Evolutionary conservation across 768 basidiomycete genomes (phyloP).

Genomic region (Pisolithus orientalis): DNA sequence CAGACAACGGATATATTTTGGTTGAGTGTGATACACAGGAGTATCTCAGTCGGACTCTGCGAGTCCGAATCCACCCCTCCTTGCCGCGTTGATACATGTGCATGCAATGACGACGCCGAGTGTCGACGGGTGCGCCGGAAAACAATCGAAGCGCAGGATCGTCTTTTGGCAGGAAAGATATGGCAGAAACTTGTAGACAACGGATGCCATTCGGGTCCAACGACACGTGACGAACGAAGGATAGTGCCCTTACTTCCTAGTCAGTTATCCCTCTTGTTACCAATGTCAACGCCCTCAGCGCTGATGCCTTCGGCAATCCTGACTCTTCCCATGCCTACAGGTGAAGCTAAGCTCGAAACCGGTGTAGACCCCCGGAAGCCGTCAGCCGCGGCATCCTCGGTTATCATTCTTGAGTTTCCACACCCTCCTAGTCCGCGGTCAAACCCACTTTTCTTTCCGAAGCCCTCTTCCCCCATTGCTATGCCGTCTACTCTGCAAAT

Average conservation of each 20-base stretch:
- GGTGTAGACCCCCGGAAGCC: too few relatives aligned
- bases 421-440: background rate
- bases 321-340: background rate
- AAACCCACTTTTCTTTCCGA: background rate
- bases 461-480: conserved; percentile 3
- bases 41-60: conserved; percentile 21
- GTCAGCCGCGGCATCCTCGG: background rate
- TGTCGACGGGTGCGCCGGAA: background rate
- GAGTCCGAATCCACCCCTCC: background rate
- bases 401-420: background rate
- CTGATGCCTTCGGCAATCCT: conserved; percentile 6
- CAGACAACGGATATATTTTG: conserved; percentile 31
- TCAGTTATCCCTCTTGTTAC: conserved; percentile 16
- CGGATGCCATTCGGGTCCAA: conserved; percentile 17
- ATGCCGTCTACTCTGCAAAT: background rate
- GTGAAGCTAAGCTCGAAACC: background rate
- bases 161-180: conserved; percentile 26
- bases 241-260: conserved; percentile 4
- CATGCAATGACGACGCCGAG: background rate
- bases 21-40: conserved; percentile 31
- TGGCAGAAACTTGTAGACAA: conserved; percentile 25
- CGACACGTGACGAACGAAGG: conserved; percentile 10
- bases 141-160: conserved; percentile 26
- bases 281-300: conserved; percentile 6
- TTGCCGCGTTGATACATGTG: background rate